Base-by-base conservation (phyloP, 2,329 filamentous ascomycete species). In the Ophiognomonia clavigignenti-juglandacearum region DNA sequence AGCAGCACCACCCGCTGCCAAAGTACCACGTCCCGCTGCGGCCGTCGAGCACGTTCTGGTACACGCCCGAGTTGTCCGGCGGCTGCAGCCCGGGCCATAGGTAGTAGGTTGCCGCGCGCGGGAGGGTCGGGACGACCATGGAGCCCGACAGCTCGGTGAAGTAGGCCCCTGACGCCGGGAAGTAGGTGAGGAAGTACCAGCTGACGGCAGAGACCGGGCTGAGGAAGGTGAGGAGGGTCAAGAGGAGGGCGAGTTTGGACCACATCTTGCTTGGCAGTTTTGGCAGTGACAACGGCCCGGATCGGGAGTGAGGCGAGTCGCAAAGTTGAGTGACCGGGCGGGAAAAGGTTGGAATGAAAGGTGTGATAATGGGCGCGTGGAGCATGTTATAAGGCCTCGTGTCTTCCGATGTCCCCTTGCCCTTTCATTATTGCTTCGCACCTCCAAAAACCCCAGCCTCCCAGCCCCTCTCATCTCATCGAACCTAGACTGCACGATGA, bases 11-110 rank as follows among this genome's bases (percentile, higher is more conserved):
- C 1, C 67, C 66, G 10, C 57, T 60, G 7, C 65, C 66, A 40
- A 71, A 67, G 60, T 62, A 68, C 67, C 67, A 70, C 1, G 62
- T 64, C 2, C 67, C 66, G 8, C 58, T 64, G 1, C 64, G 54
- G 8, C 67, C 66, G 52, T 70, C 67, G 5, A 70, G 58, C 5
- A 69, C 68, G 19, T 66, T 65, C 51, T 69, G 66, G 48, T 70
- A 70, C 4, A 70, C 64, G n/a, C 66, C 67, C 16, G 57, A 63
- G 43, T 59, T 60, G 47, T 67, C 66, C 1, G 63, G 64, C 5
- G 66, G 64, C 51, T 70, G 65, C 14, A 70, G 61, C 1, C 67
- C 67, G 1, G 67, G 67, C 67, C 66, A 69, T 9, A 70, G 63
- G 50, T 70, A 71, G 51, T 69, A 70, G 8, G 56, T 60, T 0